These are phyloP conservation scores for Vigna angularis DNA, from an alignment of 306 rosid genomes.

Conservation along the genomic window DNA sequence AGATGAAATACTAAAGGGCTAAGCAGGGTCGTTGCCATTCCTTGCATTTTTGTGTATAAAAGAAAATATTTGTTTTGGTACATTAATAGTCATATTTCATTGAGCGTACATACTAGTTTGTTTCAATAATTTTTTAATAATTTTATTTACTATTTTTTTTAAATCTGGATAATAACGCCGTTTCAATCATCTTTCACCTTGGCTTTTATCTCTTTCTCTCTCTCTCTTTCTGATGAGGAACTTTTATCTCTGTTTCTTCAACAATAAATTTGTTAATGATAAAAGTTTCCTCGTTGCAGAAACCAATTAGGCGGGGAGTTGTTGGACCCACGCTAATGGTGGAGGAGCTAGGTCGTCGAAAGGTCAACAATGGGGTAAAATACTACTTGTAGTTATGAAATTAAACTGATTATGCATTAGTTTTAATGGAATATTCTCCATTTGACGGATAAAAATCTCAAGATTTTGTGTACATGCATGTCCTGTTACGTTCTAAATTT, in stretches of 20 bases:
- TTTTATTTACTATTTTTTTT: background rate
- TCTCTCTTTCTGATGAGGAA: background rate
- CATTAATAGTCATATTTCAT: background rate
- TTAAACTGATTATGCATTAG: constrained; percentile 28
- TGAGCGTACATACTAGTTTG: background rate
- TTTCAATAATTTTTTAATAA: background rate
- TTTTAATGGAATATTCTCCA: constrained; percentile 29
- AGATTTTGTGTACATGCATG: constrained; percentile 11
- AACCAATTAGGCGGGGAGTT: constrained; percentile 89
- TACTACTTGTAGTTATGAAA: constrained; percentile 18
- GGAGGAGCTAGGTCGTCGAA: constrained; percentile 85
- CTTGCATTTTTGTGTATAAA: background rate
- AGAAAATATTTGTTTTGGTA: background rate
- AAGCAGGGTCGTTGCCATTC: background rate
- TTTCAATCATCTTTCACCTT: constrained; percentile 15
- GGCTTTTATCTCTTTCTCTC: background rate
- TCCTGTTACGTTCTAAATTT: constrained; percentile 34
- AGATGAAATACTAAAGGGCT: background rate
- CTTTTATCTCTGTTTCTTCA: background rate
- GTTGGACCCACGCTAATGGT: constrained; percentile 88
- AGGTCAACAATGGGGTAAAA: constrained; percentile 72
- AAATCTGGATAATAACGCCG: constrained; percentile 13
- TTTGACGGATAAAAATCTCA: constrained; percentile 11
- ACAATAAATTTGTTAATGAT: constrained; percentile 8
- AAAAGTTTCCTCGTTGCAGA: constrained; percentile 53